A percentile compares a stretch with the other conserved stretches of the same genome.
phyloP scores from a whole-genome alignment of 805 yeast genomes.

The Candida michaelii region DNA sequence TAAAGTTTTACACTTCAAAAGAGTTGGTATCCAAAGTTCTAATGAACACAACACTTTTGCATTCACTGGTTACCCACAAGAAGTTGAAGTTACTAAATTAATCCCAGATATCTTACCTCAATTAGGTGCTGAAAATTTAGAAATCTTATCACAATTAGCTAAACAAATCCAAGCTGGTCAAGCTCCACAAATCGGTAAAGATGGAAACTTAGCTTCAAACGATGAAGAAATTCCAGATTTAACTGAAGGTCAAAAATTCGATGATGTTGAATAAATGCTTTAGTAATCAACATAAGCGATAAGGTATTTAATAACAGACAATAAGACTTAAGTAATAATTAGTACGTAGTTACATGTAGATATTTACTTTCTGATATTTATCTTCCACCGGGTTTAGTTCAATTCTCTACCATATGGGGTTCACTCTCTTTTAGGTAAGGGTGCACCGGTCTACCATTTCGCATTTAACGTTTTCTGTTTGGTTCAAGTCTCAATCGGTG shows the following conservation, averaged over 20 bases:
- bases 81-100: slow-evolving; percentile 87
- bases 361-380: slow-evolving; percentile 8
- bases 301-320: neutral
- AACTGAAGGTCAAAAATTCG: slow-evolving; percentile 87
- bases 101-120: slow-evolving; percentile 93
- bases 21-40: slow-evolving; percentile 95
- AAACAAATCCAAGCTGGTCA: slow-evolving; percentile 74
- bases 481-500: neutral
- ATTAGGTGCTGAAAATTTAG: slow-evolving; percentile 93
- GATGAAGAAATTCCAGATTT: slow-evolving; percentile 75
- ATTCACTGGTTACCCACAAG: slow-evolving; percentile 92
- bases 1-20: slow-evolving; percentile 90
- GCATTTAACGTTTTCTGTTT: neutral
- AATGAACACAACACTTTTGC: slow-evolving; percentile 89
- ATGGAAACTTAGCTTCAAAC: slow-evolving; percentile 45
- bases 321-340: slow-evolving; percentile 2
- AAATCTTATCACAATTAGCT: slow-evolving; percentile 84
- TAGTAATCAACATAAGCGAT: neutral
- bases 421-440: too few species aligned
- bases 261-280: slow-evolving; percentile 47
- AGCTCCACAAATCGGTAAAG: slow-evolving; percentile 41
- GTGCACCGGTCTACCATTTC: too few species aligned
- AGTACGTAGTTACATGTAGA: slow-evolving; percentile 10
- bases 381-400: too few species aligned
- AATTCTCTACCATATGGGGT: too few species aligned